Conservation (phyloP, 2,329 filamentous ascomycete species). For the Aspergillus jensenii region DNA sequence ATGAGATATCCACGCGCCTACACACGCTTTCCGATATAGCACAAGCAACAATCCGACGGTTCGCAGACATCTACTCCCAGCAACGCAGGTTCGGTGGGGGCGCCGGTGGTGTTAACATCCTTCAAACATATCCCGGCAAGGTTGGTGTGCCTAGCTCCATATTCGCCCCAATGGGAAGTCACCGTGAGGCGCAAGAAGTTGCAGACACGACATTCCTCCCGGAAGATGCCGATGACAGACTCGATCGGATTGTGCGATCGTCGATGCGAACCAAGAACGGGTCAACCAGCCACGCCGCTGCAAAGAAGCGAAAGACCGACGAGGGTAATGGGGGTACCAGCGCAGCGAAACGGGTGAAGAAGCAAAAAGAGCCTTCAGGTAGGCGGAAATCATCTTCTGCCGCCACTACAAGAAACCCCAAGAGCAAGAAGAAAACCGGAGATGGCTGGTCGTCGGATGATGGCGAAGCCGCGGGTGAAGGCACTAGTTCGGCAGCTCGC, state of each 20-base stretch:
- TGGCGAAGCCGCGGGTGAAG: constrained; percentile 41
- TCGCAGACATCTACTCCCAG: constrained; percentile 83
- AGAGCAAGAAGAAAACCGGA: constrained; percentile 39
- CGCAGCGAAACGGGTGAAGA: constrained; percentile 32
- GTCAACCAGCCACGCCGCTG: constrained; percentile 24
- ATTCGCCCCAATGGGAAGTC: constrained; percentile 72
- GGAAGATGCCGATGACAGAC: constrained; percentile 69
- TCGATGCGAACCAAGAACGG: constrained; percentile 61
- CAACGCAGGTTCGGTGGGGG: constrained; percentile 45
- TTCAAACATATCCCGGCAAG: constrained; percentile 80
- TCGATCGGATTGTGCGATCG: constrained; percentile 74
- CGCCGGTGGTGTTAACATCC: constrained; percentile 50
- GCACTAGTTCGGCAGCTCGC: constrained; percentile 28
- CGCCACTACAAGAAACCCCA: constrained; percentile 31
- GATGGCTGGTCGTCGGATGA: constrained; percentile 44
- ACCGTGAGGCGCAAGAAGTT: constrained; percentile 78
- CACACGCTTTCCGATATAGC: constrained; percentile 88
- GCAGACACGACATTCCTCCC: constrained; percentile 83
- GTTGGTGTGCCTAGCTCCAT: constrained; percentile 76
- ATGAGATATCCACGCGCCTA: constrained; percentile 52
- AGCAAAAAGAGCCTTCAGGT: constrained; percentile 33
- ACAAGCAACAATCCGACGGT: constrained; percentile 77
- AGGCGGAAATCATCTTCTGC: constrained; percentile 37
- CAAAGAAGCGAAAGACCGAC: constrained; percentile 46
- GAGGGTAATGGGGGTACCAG: constrained; percentile 25